Base-by-base conservation (phyloP, 2,329 filamentous ascomycete species). In the Aspergillus clavatus region DNA sequence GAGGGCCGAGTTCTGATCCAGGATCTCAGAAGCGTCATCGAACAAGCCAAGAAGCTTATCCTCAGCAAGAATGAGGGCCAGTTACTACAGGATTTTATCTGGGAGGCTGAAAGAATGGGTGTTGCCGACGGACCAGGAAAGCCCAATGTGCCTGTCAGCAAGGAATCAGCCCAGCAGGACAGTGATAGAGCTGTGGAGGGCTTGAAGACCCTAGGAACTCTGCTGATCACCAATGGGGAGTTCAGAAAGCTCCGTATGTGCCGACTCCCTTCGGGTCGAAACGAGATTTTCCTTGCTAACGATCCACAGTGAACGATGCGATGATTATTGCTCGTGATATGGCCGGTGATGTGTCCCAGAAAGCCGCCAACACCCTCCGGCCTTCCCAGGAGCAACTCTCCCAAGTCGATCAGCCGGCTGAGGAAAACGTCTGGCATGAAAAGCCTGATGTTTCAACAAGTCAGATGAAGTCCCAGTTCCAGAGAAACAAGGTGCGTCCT, bases 61-160 rank as follows among this genome's bases (percentile, higher is more conserved):
- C 76, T 98, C 21, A 86, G 85, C 72, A 98, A 97, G 79, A 98
- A 98, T 65, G 81, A 95, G 48, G 93, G 90, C 63, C 89, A 98
- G 61, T 72, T 97, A 46, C 74, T 98, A 16, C 93, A 98, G 65
- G 90, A 98, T 61, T 97, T 98, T 70, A 88, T 97, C 70, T 98
- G 87, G 86, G 87, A 95, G 65, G 90, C 89, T 0, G 82, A 89
- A 62, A 79, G 86, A 38, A 83, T 93, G 51, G 80, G 82, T 42
- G 72, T 80, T 46, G 83, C 77, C 58, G 75, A 78, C 41, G 76
- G 87, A 21, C 67, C 39, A 5, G 49, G 72, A 46, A 69, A 76
- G 1, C 87, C 88, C 3, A 75, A 77, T 45, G 78, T 81, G 1
- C 85, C 89, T 0, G 58, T 95, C 38, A 79, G 82, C 62, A 94